phyloP scores from a whole-genome alignment of 1,284 basidiomycete species.

The Phellopilus nigrolimitatus region DNA sequence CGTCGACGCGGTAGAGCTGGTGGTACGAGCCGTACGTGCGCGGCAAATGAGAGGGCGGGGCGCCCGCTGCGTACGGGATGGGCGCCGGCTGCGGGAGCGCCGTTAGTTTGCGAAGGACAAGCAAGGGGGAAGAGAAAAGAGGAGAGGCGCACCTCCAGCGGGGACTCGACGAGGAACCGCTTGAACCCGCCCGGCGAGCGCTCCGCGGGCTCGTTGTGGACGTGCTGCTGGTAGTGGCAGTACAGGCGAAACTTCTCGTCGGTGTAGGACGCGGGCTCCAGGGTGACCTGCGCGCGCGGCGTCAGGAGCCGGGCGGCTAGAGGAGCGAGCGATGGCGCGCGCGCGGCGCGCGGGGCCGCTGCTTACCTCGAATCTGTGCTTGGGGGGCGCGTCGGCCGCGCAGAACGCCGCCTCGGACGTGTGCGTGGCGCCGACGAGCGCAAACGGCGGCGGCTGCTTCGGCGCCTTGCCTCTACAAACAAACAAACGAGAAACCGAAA shows the following conservation, averaged over 20 bases:
- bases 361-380: conserved; percentile 52
- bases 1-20: conserved; percentile 81
- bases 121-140: not conserved
- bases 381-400: conserved; percentile 24
- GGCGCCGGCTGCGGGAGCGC: conserved; percentile 36
- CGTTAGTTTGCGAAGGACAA: not conserved
- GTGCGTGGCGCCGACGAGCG: conserved; percentile 45
- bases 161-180: conserved; percentile 77
- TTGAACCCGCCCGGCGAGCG: conserved; percentile 48
- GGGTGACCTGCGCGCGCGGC: conserved; percentile 46
- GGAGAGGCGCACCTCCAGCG: conserved; percentile 53
- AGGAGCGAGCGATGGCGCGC: too few species aligned
- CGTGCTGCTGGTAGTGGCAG: conserved; percentile 67
- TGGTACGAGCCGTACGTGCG: conserved; percentile 80
- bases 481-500: not conserved
- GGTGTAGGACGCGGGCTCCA: conserved; percentile 74
- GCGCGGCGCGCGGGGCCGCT: too few species aligned
- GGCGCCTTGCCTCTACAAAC: not conserved
- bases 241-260: conserved; percentile 80
- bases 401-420: conserved; percentile 32
- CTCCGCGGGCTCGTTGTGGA: conserved; percentile 68
- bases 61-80: conserved; percentile 50
- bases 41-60: conserved; percentile 56
- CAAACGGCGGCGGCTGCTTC: conserved; percentile 19
- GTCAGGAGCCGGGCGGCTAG: too few species aligned